Conservation (phyloP, 2,329 filamentous ascomycete species). For the Fusarium azukiicola region DNA sequence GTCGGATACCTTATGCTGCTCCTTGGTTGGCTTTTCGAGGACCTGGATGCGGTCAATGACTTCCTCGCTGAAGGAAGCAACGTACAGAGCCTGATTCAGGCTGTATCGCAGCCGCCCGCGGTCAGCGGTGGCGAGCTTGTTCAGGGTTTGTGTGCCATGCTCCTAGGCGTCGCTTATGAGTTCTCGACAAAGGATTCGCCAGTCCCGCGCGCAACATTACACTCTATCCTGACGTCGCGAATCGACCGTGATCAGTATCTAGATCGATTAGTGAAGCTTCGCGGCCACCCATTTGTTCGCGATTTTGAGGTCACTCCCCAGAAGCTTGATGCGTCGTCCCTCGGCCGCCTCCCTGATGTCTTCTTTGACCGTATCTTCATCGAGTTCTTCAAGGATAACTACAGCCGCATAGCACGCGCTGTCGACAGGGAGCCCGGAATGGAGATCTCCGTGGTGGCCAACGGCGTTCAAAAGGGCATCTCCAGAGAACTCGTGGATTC, state of each 20-base stretch:
- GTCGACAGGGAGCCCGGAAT: slow-evolving; percentile 95
- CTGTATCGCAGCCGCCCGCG: slow-evolving; percentile 79
- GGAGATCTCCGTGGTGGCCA: slow-evolving; percentile 90
- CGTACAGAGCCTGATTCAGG: slow-evolving; percentile 91
- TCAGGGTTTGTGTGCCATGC: slow-evolving; percentile 90
- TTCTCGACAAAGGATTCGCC: slow-evolving; percentile 99
- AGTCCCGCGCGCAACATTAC: slow-evolving; percentile 89
- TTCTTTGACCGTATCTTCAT: slow-evolving; percentile 94
- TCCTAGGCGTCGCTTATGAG: slow-evolving; percentile 95
- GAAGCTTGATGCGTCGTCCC: slow-evolving; percentile 73
- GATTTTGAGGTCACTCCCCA: slow-evolving; percentile 95
- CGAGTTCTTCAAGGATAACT: slow-evolving; percentile 98
- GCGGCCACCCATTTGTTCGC: slow-evolving; percentile 88
- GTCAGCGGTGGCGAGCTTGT: slow-evolving; percentile 83
- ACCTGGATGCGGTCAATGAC: slow-evolving; percentile 94
- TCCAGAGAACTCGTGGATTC: slow-evolving; percentile 97
- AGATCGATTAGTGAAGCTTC: slow-evolving; percentile 88
- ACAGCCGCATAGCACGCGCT: slow-evolving; percentile 89
- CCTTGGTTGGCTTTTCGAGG: slow-evolving; percentile 94
- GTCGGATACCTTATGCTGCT: slow-evolving; percentile 95
- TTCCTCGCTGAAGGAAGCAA: slow-evolving; percentile 96
- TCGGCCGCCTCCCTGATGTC: slow-evolving; percentile 84
- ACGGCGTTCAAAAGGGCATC: slow-evolving; percentile 92
- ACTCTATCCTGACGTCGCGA: slow-evolving; percentile 87
- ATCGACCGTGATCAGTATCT: slow-evolving; percentile 94